These are phyloP conservation scores for Dictyostelium intermedium DNA, from an alignment of 78 protist species.

Conservation along the genomic window DNA sequence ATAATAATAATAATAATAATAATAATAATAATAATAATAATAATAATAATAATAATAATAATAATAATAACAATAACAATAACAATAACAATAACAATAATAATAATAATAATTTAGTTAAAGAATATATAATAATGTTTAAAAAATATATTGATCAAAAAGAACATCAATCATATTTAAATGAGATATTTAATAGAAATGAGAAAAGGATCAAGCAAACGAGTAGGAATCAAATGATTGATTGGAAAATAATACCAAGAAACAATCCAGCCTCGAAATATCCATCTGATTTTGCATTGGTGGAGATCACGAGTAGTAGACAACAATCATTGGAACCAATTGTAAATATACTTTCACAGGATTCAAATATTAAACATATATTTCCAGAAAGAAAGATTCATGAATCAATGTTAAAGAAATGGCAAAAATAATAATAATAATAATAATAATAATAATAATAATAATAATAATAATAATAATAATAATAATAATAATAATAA, in stretches of 20 bases:
- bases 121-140: conserved; percentile 67
- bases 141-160: conserved; percentile 46
- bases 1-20: not conserved
- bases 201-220: not conserved
- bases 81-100: not conserved
- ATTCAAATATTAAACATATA: not conserved
- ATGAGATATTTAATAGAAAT: not conserved
- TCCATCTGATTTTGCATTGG: conserved; percentile 71
- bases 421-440: conserved; percentile 9
- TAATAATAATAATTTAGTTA: not conserved
- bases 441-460: not conserved
- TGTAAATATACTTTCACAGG: not conserved
- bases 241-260: conserved; percentile 41
- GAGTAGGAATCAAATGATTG: not conserved
- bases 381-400: conserved; percentile 19
- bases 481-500: not conserved
- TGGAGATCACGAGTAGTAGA: not conserved
- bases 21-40: not conserved
- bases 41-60: not conserved
- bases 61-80: not conserved
- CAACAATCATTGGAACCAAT: not conserved
- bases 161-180: conserved; percentile 26
- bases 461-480: not conserved
- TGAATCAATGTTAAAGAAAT: conserved; percentile 43
- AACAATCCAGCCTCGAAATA: conserved; percentile 52